Conservation (phyloP, 2,329 filamentous ascomycete species). For the Xylariaceae sp. region DNA sequence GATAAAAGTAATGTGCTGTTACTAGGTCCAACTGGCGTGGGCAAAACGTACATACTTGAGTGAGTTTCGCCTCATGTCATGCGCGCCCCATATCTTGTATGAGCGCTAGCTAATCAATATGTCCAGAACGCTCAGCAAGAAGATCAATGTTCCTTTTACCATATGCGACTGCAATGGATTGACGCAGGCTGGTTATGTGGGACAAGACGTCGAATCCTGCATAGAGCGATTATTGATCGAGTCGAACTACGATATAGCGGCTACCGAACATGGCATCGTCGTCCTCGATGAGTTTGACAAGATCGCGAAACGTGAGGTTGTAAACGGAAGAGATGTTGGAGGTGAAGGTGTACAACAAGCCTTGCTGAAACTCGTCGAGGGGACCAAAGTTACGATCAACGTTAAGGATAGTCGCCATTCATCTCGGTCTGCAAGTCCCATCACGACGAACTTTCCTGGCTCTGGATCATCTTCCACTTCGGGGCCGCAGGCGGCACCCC, state of each 20-base stretch:
- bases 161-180: slow-evolving; percentile 96
- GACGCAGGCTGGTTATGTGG: slow-evolving; percentile 95
- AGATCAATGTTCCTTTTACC: slow-evolving; percentile 91
- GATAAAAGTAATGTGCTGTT: slow-evolving; percentile 94
- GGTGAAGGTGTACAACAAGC: slow-evolving; percentile 97
- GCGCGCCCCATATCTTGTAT: not conserved
- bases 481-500: slow-evolving; percentile 41
- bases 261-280: slow-evolving; percentile 86
- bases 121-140: slow-evolving; percentile 77
- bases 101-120: slow-evolving; percentile 9
- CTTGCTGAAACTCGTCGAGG: slow-evolving; percentile 90
- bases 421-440: slow-evolving; percentile 45
- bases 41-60: slow-evolving; percentile 90
- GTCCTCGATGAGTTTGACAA: slow-evolving; percentile 98
- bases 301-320: slow-evolving; percentile 81
- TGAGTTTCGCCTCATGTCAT: slow-evolving; percentile 32
- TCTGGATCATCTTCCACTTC: slow-evolving; percentile 39
- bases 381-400: slow-evolving; percentile 86
- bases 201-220: slow-evolving; percentile 94
- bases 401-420: slow-evolving; percentile 68
- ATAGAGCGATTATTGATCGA: slow-evolving; percentile 87
- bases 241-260: slow-evolving; percentile 79
- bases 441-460: slow-evolving; percentile 49
- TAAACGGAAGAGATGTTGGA: slow-evolving; percentile 87
- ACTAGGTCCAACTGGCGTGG: slow-evolving; percentile 87